These are phyloP conservation scores for Cordyceps tenuipes DNA, from an alignment of 2,329 filamentous ascomycete species.

Conservation along the genomic window DNA sequence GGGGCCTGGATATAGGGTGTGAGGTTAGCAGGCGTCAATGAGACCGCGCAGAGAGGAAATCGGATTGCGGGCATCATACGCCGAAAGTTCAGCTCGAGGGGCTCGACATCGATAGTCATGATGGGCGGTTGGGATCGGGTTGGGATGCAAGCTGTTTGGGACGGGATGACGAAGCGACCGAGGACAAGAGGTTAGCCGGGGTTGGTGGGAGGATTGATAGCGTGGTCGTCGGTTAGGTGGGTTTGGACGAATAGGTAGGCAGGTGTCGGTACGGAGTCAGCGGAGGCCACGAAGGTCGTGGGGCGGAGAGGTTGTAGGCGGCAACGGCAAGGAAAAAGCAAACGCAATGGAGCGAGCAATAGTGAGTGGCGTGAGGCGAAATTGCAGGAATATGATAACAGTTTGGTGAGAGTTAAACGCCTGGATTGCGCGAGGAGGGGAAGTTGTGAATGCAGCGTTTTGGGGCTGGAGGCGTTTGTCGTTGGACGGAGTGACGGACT, in stretches of 20 bases:
- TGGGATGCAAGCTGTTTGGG: neutral
- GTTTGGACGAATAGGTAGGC: neutral
- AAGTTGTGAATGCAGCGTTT: neutral
- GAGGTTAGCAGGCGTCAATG: constrained; percentile 9
- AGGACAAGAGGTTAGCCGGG: constrained; percentile 2
- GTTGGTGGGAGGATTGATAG: neutral
- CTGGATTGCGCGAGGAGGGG: constrained; percentile 5
- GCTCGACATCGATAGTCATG: constrained; percentile 95
- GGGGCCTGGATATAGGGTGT: constrained; percentile 40
- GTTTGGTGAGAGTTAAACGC: neutral
- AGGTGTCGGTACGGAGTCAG: neutral
- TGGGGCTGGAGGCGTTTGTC: neutral
- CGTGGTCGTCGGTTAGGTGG: constrained; percentile 7
- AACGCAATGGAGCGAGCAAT: neutral
- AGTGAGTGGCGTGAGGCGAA: constrained; percentile 10
- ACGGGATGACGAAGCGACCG: constrained; percentile 8
- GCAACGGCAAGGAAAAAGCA: neutral
- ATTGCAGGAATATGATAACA: neutral
- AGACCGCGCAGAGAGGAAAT: neutral
- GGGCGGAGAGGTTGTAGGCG: neutral
- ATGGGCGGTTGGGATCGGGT: constrained; percentile 22
- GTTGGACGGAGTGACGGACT: neutral
- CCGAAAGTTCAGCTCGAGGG: constrained; percentile 84
- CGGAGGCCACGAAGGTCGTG: neutral
- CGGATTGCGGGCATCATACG: constrained; percentile 50